phyloP scores from a whole-genome alignment of 495 filamentous ascomycete species.

The Patellaria atrata region DNA sequence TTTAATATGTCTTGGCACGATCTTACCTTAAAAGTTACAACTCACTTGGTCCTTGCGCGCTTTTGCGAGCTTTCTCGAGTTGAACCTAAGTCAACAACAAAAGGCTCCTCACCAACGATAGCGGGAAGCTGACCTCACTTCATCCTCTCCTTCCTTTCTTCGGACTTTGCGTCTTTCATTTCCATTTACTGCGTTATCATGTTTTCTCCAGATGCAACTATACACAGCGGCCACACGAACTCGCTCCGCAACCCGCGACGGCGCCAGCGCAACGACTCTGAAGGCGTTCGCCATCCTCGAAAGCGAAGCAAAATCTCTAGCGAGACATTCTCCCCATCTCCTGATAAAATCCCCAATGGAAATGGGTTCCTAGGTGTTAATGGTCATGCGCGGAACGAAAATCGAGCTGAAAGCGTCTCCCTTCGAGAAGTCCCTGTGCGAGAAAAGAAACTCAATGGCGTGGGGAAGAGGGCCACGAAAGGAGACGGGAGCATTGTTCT shows the following conservation, averaged over 20 bases:
- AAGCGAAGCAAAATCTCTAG: conserved; percentile 28
- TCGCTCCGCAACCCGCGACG: conserved; percentile 23
- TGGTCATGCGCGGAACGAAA: conserved; percentile 15
- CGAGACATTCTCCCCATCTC: conserved; percentile 15
- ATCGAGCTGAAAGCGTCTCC: conserved; percentile 8
- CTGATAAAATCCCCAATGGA: conserved; percentile 13
- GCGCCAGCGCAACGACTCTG: conserved; percentile 26
- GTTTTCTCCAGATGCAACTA: conserved; percentile 18
- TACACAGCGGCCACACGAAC: conserved; percentile 11
- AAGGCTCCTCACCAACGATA: no score
- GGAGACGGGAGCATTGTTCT: conserved; percentile 24
- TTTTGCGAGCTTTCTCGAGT: no score
- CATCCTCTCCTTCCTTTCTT: no score
- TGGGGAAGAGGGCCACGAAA: conserved; percentile 18
- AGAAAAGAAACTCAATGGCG: conserved; percentile 17
- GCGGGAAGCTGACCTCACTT: no score
- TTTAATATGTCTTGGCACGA: no score
- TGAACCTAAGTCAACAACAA: no score
- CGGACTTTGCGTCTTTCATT: no score
- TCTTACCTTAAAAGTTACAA: no score
- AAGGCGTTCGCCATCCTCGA: conserved; percentile 19
- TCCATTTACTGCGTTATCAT: conserved; percentile 6
- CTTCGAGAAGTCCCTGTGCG: conserved; percentile 23
- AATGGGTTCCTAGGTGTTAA: conserved; percentile 17
- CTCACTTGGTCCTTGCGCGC: no score